Percentiles rank a stretch among this genome's conserved stretches.
These are phyloP conservation scores for bread wheat (Triticum aestivum) DNA, from an alignment of 176 grass and related monocot genomes.

Conservation along the genomic window IWGSC_CS_RefSeq_v2.1 NC_057795.1:622565837-622566336, in stretches of 20 bases:
- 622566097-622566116: neutral
- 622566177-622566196: neutral
- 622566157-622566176: neutral
- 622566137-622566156: neutral
- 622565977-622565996: conserved; percentile 65
- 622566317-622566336: neutral
- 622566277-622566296: neutral
- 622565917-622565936: conserved; percentile 50
- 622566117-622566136: neutral
- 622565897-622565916: conserved; percentile 78
- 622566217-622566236: neutral
- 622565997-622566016: conserved; percentile 77
- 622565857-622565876: conserved; percentile 32
- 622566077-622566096: neutral
- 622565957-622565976: conserved; percentile 47
- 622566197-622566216: too few species aligned
- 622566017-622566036: conserved; percentile 96
- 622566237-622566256: neutral
- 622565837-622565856: neutral
- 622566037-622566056: conserved; percentile 35
- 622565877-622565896: conserved; percentile 70
- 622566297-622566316: neutral
- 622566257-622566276: neutral
- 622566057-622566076: neutral
- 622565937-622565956: conserved; percentile 10